Evolutionary conservation across 305 asterid genomes (phyloP), one percentile per base, ranked within the genome.

Genomic region (Caryopteris hybrid): DNA sequence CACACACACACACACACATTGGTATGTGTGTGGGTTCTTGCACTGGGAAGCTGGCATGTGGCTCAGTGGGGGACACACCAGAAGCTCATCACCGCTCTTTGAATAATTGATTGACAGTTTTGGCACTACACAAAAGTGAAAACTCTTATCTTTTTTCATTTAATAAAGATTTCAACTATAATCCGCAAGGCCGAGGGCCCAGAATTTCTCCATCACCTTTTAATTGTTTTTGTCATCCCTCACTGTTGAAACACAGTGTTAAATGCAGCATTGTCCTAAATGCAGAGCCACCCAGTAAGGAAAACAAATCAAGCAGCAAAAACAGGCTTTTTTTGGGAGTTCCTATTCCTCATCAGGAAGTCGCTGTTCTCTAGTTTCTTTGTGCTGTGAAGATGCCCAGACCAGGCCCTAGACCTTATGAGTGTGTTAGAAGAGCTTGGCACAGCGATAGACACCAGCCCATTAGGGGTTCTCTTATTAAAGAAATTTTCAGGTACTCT

Each of bases 341-440:
- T 51, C 22, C 20, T 55, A 14, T 56, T 54, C 11, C 50, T 33
- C 36, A 52, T 23, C 56, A 25, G 21, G 16, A 29, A 11, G 12
- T 36, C 50, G 27, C 61, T 51, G 20, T 68, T 29, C 51, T 55
- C 52, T 10, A 27, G 20, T 52, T 6, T 47, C 31, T 57, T 43
- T 17, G 23, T 16, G 22, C 47, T 53, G 25, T 43, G 75, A 79
- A 74, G 79, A 91, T 91, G 98, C 93, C 96, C 16, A 87, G 92
- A 55, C 91, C 95, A 34, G 97, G 97, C 51, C 91, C 95, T 14
- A 87, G 95, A 58, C 95, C 98, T 5, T 92, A 88, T 61, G 98
- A 92, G 77, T 92, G 98, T 84, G 93, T 86, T 50, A 83, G 88
- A 68, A 86, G 90, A 87, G 96, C 95, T 83, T 92, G 98, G 98